These are phyloP conservation scores for Penicillium sp. DNA, from an alignment of 2,329 filamentous ascomycete genomes.

Conservation along the genomic window DNA sequence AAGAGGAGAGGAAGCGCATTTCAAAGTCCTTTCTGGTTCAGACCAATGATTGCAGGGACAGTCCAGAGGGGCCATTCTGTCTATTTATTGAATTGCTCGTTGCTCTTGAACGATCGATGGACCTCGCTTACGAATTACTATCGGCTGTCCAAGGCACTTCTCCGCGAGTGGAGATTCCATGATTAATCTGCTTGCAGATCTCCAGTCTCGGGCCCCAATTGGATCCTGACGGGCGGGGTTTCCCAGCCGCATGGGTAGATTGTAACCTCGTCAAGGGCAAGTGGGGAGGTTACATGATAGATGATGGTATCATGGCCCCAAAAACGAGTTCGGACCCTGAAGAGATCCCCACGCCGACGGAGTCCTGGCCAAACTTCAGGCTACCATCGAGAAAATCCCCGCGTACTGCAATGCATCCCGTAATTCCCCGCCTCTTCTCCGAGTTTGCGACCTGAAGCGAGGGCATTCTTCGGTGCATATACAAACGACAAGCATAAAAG, in stretches of 20 bases:
- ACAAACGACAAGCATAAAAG: no score
- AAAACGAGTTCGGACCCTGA: background rate
- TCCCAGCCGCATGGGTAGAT: background rate
- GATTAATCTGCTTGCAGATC: background rate
- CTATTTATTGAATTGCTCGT: background rate
- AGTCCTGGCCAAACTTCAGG: background rate
- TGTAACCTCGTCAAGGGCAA: conserved; percentile 17
- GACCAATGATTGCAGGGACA: background rate
- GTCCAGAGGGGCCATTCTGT: background rate
- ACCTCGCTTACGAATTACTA: background rate
- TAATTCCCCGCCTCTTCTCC: no score
- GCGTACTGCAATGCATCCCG: background rate
- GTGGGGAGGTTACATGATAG: conserved; percentile 16
- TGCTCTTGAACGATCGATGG: background rate
- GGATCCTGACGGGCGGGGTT: background rate
- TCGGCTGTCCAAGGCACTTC: background rate
- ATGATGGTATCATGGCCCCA: background rate
- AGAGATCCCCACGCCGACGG: background rate
- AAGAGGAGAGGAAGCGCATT: conserved; percentile 10
- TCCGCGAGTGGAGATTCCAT: background rate
- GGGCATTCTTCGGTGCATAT: no score
- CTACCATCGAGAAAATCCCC: background rate
- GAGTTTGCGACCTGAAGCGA: no score
- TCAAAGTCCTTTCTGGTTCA: background rate
- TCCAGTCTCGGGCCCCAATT: conserved; percentile 1